phyloP scores from a whole-genome alignment of 2,329 filamentous ascomycete genomes.

The Rutstroemia sydowiana region DNA sequence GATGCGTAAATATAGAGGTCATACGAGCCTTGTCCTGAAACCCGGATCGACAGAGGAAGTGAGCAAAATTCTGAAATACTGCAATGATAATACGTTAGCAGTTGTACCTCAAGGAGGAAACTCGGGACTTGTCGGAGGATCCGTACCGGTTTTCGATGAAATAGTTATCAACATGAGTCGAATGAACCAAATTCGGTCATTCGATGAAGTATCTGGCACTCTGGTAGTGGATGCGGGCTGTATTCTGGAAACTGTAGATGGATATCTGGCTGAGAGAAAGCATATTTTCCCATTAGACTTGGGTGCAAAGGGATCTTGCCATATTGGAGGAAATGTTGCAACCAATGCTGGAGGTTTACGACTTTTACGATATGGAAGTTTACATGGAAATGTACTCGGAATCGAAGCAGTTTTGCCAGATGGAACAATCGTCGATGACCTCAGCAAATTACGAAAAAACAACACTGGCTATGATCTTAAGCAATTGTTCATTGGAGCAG shows the following conservation, averaged over 20 bases:
- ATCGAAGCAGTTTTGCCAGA: constrained; percentile 91
- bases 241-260: constrained; percentile 83
- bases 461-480: constrained; percentile 98
- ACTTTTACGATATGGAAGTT: constrained; percentile 82
- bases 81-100: constrained; percentile 85
- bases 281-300: constrained; percentile 95
- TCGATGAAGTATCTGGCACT: constrained; percentile 87
- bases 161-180: constrained; percentile 86
- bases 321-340: constrained; percentile 90
- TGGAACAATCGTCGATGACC: constrained; percentile 83
- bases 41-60: constrained; percentile 80
- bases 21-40: constrained; percentile 79
- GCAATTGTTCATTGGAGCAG: constrained; percentile 91
- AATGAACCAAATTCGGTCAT: constrained; percentile 86
- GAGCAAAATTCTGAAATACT: constrained; percentile 86
- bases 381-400: constrained; percentile 88
- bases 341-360: constrained; percentile 92
- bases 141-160: constrained; percentile 95
- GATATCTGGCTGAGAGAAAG: constrained; percentile 71
- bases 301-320: constrained; percentile 95
- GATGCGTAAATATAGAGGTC: constrained; percentile 98
- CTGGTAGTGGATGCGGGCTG: constrained; percentile 86
- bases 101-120: constrained; percentile 97
- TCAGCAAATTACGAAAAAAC: constrained; percentile 87
- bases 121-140: constrained; percentile 90